A percentile compares a stretch with the other conserved stretches of the same genome.
Evolutionary conservation across 805 yeast species (phyloP).

Genomic region (Danielia oregonensis): DNA sequence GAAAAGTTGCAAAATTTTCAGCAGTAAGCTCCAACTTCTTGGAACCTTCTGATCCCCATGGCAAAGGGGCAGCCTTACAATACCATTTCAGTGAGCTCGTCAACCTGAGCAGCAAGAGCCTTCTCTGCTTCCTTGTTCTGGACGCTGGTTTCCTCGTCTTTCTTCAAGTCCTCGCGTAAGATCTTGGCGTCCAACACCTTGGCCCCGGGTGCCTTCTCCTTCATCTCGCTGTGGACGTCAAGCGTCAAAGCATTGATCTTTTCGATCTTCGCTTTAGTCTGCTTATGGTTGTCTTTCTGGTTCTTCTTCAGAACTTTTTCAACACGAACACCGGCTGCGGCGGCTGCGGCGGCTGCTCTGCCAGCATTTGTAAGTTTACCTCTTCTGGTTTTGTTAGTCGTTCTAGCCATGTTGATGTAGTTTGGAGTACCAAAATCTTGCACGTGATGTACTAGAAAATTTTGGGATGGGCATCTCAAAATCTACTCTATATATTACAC

Average conservation of each 20-base stretch:
- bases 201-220: slow-evolving; percentile 11
- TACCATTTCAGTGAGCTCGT: slow-evolving; percentile 45
- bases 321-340: not conserved
- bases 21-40: no score
- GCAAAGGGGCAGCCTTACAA: no score
- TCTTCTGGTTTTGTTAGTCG: slow-evolving; percentile 1
- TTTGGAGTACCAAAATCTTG: not conserved
- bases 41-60: no score
- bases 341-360: slow-evolving; percentile 2
- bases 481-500: not conserved
- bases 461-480: slow-evolving; percentile 4
- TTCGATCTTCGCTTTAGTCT: slow-evolving; percentile 30
- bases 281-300: slow-evolving; percentile 21
- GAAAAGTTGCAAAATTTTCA: no score
- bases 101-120: slow-evolving; percentile 45
- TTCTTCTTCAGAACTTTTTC: slow-evolving; percentile 8
- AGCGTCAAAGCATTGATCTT: slow-evolving; percentile 29
- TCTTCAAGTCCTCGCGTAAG: slow-evolving; percentile 35
- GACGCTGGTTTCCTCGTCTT: slow-evolving; percentile 30
- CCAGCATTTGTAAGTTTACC: no score
- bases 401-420: slow-evolving; percentile 1
- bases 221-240: slow-evolving; percentile 16
- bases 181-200: slow-evolving; percentile 33
- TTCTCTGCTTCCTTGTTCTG: slow-evolving; percentile 31
- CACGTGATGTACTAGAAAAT: not conserved